Percentiles rank a stretch among this genome's conserved stretches.
These are phyloP conservation scores for Russula brevipes DNA, from an alignment of 768 basidiomycete genomes.

Conservation along the genomic window DNA sequence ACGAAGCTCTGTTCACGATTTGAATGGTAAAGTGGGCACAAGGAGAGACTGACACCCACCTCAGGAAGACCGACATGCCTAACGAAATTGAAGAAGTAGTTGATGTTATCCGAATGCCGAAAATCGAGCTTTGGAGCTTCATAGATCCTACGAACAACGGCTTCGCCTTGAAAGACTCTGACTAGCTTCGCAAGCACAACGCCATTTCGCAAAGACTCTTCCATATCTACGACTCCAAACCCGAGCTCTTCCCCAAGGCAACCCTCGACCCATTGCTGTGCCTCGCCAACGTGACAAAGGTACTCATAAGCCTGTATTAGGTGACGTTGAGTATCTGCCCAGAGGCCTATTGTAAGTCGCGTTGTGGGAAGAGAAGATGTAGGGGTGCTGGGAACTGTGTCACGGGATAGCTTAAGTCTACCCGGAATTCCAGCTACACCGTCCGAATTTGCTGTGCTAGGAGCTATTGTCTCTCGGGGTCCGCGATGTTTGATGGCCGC, in stretches of 20 bases:
- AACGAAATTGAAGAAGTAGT: constrained; percentile 88
- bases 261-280: constrained; percentile 96
- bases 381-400: constrained; percentile 55
- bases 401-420: constrained; percentile 64
- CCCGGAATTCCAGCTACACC: constrained; percentile 80
- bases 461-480: constrained; percentile 33
- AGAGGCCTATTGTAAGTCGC: constrained; percentile 54
- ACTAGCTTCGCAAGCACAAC: constrained; percentile 92
- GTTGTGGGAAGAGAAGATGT: constrained; percentile 52
- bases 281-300: constrained; percentile 96
- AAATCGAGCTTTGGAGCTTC: constrained; percentile 90
- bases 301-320: constrained; percentile 97
- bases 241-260: constrained; percentile 86
- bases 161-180: constrained; percentile 72
- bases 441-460: constrained; percentile 42
- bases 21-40: neutral
- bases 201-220: constrained; percentile 87
- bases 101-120: constrained; percentile 97
- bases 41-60: constrained; percentile 38
- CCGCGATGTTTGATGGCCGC: constrained; percentile 21
- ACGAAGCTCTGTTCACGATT: constrained; percentile 69
- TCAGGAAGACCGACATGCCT: constrained; percentile 86
- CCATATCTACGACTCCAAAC: constrained; percentile 94
- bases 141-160: constrained; percentile 80
- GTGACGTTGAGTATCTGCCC: constrained; percentile 92